Percentiles rank a stretch among this genome's conserved stretches.
Conservation (phyloP, 306 rosid genomes). For the Inga oerstediana region DNA sequence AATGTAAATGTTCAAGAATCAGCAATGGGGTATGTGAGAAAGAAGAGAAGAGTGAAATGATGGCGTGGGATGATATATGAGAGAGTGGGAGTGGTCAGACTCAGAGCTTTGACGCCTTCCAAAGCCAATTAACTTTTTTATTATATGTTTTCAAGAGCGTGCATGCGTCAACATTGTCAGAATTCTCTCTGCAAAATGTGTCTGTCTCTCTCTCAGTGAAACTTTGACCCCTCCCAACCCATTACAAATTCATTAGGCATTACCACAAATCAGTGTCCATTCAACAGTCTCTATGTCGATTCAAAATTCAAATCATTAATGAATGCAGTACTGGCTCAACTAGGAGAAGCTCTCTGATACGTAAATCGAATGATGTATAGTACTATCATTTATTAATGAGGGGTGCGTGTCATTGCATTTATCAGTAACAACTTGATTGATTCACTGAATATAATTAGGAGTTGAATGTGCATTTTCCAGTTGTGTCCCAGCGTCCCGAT, state of each 20-base stretch:
- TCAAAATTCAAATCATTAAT: constrained; percentile 6
- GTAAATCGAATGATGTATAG: background rate
- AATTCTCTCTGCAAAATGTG: constrained; percentile 22
- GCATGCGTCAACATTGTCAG: constrained; percentile 50
- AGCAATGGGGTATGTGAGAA: constrained; percentile 14
- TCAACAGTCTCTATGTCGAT: background rate
- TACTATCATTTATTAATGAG: background rate
- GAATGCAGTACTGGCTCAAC: background rate
- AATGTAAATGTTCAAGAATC: constrained; percentile 26
- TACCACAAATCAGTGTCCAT: background rate
- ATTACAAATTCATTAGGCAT: constrained; percentile 6
- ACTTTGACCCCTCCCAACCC: constrained; percentile 22
- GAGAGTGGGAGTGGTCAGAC: constrained; percentile 36
- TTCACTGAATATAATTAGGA: background rate
- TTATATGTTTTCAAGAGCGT: constrained; percentile 34
- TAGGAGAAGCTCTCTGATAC: background rate
- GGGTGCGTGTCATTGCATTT: constrained; percentile 1
- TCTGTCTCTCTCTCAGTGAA: constrained; percentile 30
- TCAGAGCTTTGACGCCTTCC: constrained; percentile 38
- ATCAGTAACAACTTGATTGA: background rate
- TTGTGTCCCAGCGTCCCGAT: background rate
- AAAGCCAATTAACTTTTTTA: constrained; percentile 41
- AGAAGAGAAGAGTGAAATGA: constrained; percentile 18
- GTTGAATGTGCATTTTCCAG: background rate
- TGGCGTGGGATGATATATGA: constrained; percentile 34